Base-by-base conservation (phyloP, 768 basidiomycete genomes). In the Lactarius evosmus region DNA sequence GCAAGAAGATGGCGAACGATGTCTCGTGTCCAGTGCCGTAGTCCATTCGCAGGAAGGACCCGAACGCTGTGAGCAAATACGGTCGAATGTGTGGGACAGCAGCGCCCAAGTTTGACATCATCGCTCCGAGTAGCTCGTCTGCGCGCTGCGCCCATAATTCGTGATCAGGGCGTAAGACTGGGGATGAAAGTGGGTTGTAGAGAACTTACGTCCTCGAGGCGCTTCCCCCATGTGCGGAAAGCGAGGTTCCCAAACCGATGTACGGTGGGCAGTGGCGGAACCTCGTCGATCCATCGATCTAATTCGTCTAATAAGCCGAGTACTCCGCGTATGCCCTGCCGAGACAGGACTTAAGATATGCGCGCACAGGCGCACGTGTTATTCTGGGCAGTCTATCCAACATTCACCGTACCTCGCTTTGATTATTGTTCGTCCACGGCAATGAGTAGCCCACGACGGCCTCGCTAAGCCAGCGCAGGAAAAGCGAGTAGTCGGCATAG, bases 21-120 rank as follows among this genome's bases (percentile, higher is more conserved):
- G 93, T 83, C 78, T 98, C 97, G 70, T 99, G 97, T 1, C 97
- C 97, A 4, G 93, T 94, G 1, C 97, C 96, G 72, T 98, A 98
- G 78, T 99, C 97, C 77, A 98, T 85, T 60, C 97, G 85, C 14
- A 83, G 82, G 70, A 93, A 89, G 4, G 91, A 94, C 8, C 97
- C 97, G 73, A 98, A 98, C 1, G 94, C 88, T 3, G 85, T 79
- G 59, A 89, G 69, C 33, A 98, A 75, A 67, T 96, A 91, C 1
- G 94, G 92, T 38, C 85, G 83, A 58, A 98, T 72, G 60, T 88
- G 84, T 2, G 86, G 85, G 40, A 85, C 77, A 7, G 79, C 81
- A 17, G 74, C 65, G 22, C 71, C 72, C 44, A 77, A 73, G 16
- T 77, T 62, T 6, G 82, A 80, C 11, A 93, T 77, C 51, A 88